Conservation (phyloP, 2,329 filamentous ascomycete genomes). For the Sclerotinia borealis region DNA sequence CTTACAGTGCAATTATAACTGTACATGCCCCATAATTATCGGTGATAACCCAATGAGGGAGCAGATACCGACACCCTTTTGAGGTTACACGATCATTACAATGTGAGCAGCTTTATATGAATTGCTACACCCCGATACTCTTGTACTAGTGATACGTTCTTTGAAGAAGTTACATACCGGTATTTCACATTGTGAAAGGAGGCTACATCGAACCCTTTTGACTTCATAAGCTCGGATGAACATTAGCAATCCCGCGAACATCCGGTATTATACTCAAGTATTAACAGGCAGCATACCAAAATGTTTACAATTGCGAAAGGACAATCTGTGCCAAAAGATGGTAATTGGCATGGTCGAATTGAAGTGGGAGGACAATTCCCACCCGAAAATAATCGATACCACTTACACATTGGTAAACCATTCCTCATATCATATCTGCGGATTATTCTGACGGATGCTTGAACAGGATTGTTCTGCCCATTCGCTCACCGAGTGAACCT, state of each 20-base stretch:
- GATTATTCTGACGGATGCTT: background rate
- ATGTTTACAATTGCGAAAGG: background rate
- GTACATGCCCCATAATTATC: background rate
- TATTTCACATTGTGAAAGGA: background rate
- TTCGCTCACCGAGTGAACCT: slow-evolving; percentile 72
- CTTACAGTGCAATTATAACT: no score
- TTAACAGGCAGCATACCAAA: background rate
- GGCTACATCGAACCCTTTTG: background rate
- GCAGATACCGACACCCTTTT: background rate
- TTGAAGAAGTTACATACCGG: background rate
- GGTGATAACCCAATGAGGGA: background rate
- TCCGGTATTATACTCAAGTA: no score
- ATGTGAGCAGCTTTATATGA: no score
- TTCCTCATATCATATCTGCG: background rate
- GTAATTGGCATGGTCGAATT: slow-evolving; percentile 1
- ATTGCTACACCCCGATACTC: background rate
- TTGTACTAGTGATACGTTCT: background rate
- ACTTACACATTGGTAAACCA: background rate
- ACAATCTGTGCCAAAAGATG: background rate
- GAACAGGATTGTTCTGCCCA: slow-evolving; percentile 12
- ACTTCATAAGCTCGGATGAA: background rate
- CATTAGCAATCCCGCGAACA: background rate
- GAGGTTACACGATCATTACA: background rate
- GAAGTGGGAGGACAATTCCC: slow-evolving; percentile 17
- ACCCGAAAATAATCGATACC: slow-evolving; percentile 72